These are phyloP conservation scores for Houttuynia cordata DNA, from an alignment of 164 flowering plant species.

Conservation along the genomic window DNA sequence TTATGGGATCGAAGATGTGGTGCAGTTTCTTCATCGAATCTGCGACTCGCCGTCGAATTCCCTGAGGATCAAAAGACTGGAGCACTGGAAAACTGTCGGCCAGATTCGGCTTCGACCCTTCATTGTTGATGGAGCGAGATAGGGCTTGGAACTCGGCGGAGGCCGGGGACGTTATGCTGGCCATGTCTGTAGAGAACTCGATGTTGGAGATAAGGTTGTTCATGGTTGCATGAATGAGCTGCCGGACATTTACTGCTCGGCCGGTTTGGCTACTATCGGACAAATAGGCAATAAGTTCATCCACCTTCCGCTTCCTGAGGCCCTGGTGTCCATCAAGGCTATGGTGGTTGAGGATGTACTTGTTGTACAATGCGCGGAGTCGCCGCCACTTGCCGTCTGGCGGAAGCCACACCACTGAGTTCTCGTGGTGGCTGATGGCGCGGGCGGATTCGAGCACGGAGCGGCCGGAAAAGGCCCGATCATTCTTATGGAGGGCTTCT, in stretches of 20 bases:
- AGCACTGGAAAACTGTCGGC: constrained; percentile 11
- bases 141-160: constrained; percentile 13
- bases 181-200: constrained; percentile 12
- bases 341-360: constrained; percentile 10
- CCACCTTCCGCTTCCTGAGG: constrained; percentile 15
- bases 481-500: constrained; percentile 2
- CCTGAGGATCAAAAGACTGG: constrained; percentile 3
- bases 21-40: background rate
- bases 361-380: background rate
- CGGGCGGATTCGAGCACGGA: background rate
- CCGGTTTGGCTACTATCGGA: constrained; percentile 2
- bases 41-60: background rate
- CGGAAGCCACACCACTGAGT: background rate
- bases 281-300: constrained; percentile 12
- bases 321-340: constrained; percentile 13
- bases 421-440: background rate
- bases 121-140: constrained; percentile 3
- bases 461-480: constrained; percentile 1
- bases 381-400: background rate
- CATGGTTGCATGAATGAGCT: constrained; percentile 2
- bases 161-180: constrained; percentile 1
- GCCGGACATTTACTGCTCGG: constrained; percentile 9
- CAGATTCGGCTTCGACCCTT: constrained; percentile 8
- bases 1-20: background rate
- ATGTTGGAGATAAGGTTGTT: constrained; percentile 18